Percentiles rank a stretch among this genome's conserved stretches.
Evolutionary conservation across 2,329 filamentous ascomycete genomes (phyloP).

Genomic region (Curvularia lunata): DNA sequence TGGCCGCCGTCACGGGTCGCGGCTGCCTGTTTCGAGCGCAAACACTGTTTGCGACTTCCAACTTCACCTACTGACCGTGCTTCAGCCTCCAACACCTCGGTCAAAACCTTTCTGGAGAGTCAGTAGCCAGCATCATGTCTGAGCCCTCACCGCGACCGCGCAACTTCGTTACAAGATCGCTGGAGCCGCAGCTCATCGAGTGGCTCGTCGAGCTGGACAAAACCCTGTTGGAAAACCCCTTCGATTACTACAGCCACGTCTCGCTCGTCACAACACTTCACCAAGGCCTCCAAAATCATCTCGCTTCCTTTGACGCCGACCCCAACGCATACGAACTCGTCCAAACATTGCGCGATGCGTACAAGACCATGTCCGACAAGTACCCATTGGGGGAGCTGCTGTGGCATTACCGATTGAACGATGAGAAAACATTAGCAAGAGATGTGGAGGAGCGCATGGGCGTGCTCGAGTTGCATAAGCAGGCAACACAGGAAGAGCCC

Average conservation of each 20-base stretch:
- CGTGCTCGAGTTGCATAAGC: slow-evolving; percentile 74
- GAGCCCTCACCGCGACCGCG: slow-evolving; percentile 55
- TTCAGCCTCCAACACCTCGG: slow-evolving; percentile 41
- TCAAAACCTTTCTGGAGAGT: slow-evolving; percentile 51
- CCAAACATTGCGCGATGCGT: slow-evolving; percentile 55
- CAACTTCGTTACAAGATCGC: slow-evolving; percentile 50
- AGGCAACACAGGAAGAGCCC: slow-evolving; percentile 73
- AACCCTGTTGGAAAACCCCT: slow-evolving; percentile 55
- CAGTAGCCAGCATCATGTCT: slow-evolving; percentile 56
- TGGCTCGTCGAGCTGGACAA: slow-evolving; percentile 54
- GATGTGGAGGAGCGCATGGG: slow-evolving; percentile 71
- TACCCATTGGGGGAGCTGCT: slow-evolving; percentile 77
- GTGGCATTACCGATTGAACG: slow-evolving; percentile 79
- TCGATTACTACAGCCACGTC: slow-evolving; percentile 58
- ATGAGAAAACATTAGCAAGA: slow-evolving; percentile 67
- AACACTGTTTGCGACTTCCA: slow-evolving; percentile 17
- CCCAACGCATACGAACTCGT: slow-evolving; percentile 54
- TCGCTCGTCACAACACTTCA: slow-evolving; percentile 57
- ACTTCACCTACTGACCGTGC: slow-evolving; percentile 16
- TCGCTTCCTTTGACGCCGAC: slow-evolving; percentile 38
- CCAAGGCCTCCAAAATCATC: slow-evolving; percentile 55
- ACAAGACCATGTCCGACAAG: slow-evolving; percentile 65
- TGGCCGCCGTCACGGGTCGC: slow-evolving; percentile 26
- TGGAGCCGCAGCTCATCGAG: slow-evolving; percentile 53
- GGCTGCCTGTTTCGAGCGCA: slow-evolving; percentile 25